Evolutionary conservation across 2,329 filamentous ascomycete species (phyloP).

Genomic region (Dactylonectria macrodidyma): DNA sequence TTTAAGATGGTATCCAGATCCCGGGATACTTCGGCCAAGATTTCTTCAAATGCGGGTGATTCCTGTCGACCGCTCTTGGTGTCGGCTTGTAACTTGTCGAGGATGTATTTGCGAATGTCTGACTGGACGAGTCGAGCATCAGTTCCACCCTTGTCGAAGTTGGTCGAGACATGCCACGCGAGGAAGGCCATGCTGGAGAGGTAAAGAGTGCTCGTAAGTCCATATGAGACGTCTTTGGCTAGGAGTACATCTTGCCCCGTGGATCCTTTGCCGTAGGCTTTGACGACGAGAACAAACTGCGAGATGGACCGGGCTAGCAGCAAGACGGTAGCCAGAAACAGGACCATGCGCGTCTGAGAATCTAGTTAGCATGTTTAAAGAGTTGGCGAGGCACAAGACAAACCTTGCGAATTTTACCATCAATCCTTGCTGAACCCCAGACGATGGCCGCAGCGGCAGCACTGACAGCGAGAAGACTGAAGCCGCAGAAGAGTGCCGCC

Average conservation of each 20-base stretch:
- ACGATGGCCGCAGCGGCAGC: conserved; percentile 23
- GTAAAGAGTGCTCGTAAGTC: conserved; percentile 10
- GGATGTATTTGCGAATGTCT: conserved; percentile 18
- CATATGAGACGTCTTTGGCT: conserved; percentile 22
- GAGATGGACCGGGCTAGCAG: conserved; percentile 16
- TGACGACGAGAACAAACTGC: conserved; percentile 17
- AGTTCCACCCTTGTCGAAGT: conserved; percentile 15
- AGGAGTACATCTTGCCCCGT: conserved; percentile 21
- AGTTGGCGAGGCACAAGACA: background rate
- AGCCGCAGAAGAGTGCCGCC: conserved; percentile 26
- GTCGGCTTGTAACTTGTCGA: background rate
- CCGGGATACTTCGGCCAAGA: background rate
- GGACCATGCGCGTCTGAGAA: background rate
- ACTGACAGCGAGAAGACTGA: conserved; percentile 22
- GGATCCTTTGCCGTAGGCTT: conserved; percentile 4
- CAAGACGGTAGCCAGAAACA: conserved; percentile 20
- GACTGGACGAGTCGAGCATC: conserved; percentile 11
- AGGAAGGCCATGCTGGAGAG: conserved; percentile 14
- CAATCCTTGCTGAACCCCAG: background rate
- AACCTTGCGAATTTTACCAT: conserved; percentile 24
- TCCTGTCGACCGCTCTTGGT: conserved; percentile 4
- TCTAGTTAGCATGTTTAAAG: background rate
- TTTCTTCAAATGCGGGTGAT: conserved; percentile 11
- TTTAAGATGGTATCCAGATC: background rate
- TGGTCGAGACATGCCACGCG: conserved; percentile 11